Base-by-base conservation (phyloP, 305 asterid genomes). In the Fraxinus paxiana region DNA sequence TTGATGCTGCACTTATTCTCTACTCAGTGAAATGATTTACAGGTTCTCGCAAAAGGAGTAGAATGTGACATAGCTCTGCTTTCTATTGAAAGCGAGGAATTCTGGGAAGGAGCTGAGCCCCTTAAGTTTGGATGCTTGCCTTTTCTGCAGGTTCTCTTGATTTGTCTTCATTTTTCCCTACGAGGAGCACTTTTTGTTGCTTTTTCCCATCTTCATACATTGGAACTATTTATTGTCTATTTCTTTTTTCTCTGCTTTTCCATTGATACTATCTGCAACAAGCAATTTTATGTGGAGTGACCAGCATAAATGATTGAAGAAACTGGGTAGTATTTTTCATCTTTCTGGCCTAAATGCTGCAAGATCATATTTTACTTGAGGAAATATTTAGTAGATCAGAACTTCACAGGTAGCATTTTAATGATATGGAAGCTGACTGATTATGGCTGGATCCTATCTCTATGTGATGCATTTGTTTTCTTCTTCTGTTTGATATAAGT, bases 51-150 rank as follows among this genome's bases (percentile, higher is more conserved):
- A 26, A 90, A 93, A 89, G 99, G 97, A 41, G 86, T 96, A 79
- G 99, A 94, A 85, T 96, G 99, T 84, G 99, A 96, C 81, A 92
- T 94, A 88, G 99, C 99, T 82, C 89, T 96, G 83, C 97, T 94
- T 83, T 90, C 93, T 17, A 97, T 96, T 78, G 99, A 96, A 86
- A 92, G 88, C 80, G 79, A 91, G 83, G 94, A 92, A 75, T 89
- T 89, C 81, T 89, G 99, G 99, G 84, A 91, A 84, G 98, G 96
- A 83, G 87, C 85, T 37, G 91, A 89, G 56, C 92, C 92, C 48
- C 91, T 89, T 73, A 75, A 35, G 22, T 86, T 89, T 71, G 92
- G 92, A 76, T 85, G 81, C 69, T 82, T 89, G 87, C 92, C 92
- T 82, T 83, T 80, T 75, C 73, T 89, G 82, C 90, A 89, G 92